Conservation (phyloP, 1,139 yeast genomes). For the Arxiozyma slooffiae region DNA sequence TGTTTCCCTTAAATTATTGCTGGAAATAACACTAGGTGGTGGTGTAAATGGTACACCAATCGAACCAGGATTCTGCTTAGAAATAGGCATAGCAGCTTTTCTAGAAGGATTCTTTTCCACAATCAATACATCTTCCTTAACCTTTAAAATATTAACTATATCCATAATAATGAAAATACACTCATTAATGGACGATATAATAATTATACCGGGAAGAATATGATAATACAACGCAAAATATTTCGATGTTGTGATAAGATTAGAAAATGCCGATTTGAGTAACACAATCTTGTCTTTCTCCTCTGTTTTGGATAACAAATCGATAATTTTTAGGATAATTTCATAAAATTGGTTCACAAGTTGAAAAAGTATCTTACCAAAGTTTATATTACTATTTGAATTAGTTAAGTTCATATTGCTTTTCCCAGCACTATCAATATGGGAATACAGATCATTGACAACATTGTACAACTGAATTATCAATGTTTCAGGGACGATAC, state of each 20-base stretch:
- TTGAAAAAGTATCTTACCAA: constrained; percentile 40
- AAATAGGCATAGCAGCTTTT: background rate
- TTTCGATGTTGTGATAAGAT: constrained; percentile 68
- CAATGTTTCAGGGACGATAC: constrained; percentile 4
- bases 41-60: background rate
- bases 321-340: constrained; percentile 37
- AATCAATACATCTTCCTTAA: constrained; percentile 23
- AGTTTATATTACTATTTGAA: background rate
- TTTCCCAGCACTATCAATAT: background rate
- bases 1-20: background rate
- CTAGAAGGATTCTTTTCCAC: background rate
- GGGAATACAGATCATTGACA: constrained; percentile 2
- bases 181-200: constrained; percentile 72
- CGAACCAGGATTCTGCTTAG: background rate
- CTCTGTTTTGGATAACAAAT: constrained; percentile 12
- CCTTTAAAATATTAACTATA: constrained; percentile 46
- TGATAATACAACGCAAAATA: constrained; percentile 51
- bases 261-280: constrained; percentile 63
- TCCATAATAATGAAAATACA: constrained; percentile 65
- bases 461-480: background rate
- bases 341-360: constrained; percentile 45
- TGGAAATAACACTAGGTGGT: background rate
- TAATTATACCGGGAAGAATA: constrained; percentile 53
- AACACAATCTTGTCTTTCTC: constrained; percentile 26
- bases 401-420: background rate